These are phyloP conservation scores for Chalciporus sphaerocephalus DNA, from an alignment of 768 basidiomycete genomes.

Conservation along the genomic window DNA sequence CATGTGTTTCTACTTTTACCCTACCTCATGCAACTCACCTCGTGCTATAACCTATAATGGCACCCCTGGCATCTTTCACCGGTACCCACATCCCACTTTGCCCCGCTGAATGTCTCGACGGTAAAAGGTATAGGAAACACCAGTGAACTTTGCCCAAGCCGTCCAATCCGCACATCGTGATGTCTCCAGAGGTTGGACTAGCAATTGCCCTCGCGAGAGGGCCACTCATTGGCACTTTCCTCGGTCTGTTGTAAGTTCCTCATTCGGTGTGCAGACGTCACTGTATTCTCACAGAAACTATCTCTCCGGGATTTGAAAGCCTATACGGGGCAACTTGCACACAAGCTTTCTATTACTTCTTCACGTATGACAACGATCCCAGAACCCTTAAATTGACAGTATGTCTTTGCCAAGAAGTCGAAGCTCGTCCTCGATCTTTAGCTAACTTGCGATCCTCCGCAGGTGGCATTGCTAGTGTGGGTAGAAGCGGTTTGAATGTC, in stretches of 20 bases:
- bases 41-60: background rate
- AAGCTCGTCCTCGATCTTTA: background rate
- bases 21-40: background rate
- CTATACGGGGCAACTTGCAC: constrained; percentile 28
- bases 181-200: constrained; percentile 3
- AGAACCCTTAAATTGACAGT: constrained; percentile 22
- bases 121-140: background rate
- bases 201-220: constrained; percentile 21
- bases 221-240: constrained; percentile 25
- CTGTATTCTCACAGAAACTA: background rate
- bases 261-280: background rate
- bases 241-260: constrained; percentile 19
- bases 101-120: background rate
- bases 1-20: background rate
- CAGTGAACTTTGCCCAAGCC: background rate
- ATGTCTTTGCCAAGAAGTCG: background rate
- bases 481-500: background rate
- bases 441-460: background rate
- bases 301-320: constrained; percentile 2
- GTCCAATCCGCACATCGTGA: background rate
- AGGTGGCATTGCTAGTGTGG: constrained; percentile 25
- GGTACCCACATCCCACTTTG: background rate
- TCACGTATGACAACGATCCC: constrained; percentile 18
- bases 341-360: constrained; percentile 28
- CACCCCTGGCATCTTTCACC: background rate